Base-by-base conservation (phyloP, 495 filamentous ascomycete genomes). In the Aspergillus panamensis region DNA sequence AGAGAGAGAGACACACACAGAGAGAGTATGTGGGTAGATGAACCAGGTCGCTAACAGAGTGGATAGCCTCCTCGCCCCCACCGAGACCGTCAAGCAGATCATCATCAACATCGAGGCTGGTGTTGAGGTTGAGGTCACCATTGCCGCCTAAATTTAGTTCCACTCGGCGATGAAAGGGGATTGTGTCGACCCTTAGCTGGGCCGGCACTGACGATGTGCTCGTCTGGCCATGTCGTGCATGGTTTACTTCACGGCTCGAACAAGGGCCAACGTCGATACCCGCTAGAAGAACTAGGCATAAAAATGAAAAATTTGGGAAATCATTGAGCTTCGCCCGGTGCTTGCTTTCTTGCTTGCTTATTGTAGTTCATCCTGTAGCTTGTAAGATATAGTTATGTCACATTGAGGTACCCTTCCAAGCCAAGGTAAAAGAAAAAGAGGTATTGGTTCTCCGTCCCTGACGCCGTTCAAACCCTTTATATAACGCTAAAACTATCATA, bases 61-160 rank as follows among this genome's bases (percentile, higher is more conserved):
- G 58, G 59, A 43, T 65, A 93, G 91, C 80, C 82, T 97, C 57
- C 94, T 93, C 75, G 94, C 94, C 60, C 94, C 94, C 54, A 98
- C 94, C 67, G 94, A 98, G 84, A 91, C 96, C 59, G 94, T 98
- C 77, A 98, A 98, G 87, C 92, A 96, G 85, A 97, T 98, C 84
- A 98, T 98, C 77, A 92, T 97, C 83, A 98, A 98, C 84, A 97
- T 98, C 77, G 94, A 98, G 87, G 94, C 94, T 61, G 94, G 94
- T 83, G 94, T 98, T 74, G 94, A 98, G 86, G 94, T 98, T 69
- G 94, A 98, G 85, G 94, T 98, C 66, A 98, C 94, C 69, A 98
- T 98, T 81, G 94, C 94, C 74, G 93, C 94, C 75, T 98, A 91
- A 84, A 73, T 69, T 61, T 45, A n/a, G 57, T 55, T 58, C 51